Base-by-base conservation (phyloP, 371 early-diverging fungal species). In the Entomophthora muscae region DNA sequence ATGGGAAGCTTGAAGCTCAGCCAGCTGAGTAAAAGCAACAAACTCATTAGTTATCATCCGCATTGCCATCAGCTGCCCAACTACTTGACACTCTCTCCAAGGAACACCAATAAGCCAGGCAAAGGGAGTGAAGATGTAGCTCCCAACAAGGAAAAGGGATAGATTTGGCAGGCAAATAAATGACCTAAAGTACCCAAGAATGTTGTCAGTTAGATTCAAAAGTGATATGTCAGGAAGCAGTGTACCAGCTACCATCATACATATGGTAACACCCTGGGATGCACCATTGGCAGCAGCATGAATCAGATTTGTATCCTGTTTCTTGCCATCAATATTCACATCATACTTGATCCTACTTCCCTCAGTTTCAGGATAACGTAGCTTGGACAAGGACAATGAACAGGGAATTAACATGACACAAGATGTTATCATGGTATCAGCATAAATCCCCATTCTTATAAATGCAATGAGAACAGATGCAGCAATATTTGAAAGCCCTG, bases 341-440 rank as follows among this genome's bases (percentile, higher is more conserved):
- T 74, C 71, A 7, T 84, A 82, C 62, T 75, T 81, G 32, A 91
- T 85, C 66, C 84, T 59, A 7, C 90, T 81, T 53, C 83, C 83
- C 54, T 87, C 90, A 17, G 75, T 80, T 71, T 93, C 93, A 0
- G 93, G 93, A n/a, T n/a, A n/a, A n/a, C n/a, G n/a, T n/a, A n/a
- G n/a, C n/a, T n/a, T n/a, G n/a, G n/a, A n/a, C n/a, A 68, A 77
- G 26, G 88, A 83, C 32, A 93, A 70, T 1, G 89, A 84, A 69
- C 89, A 85, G 0, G 94, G 94, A 53, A 91, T 84, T 17, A 92
- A 93, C 92, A 91, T 91, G 78, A 91, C 77, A 70, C 90, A 91
- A 2, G 89, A 81, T 0, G 92, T 89, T 68, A 88, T 74, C 13
- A 88, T 66, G 29, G 82, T 78, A 33, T 80, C 73, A 26, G 84